Evolutionary conservation across 805 yeast genomes (phyloP).

Genomic region (Pichia nakasei): DNA sequence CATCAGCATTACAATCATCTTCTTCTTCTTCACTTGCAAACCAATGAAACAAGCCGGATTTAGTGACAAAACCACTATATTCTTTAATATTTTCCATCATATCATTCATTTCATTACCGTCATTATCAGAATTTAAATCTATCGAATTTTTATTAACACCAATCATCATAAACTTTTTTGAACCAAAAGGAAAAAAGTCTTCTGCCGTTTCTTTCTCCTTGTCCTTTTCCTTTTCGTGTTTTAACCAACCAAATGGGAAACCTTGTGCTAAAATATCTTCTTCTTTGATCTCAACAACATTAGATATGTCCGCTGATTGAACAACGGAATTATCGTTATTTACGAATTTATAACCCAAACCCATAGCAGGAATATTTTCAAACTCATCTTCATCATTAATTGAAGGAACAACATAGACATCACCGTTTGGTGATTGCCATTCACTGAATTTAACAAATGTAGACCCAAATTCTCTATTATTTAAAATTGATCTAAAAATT

Average conservation of each 20-base stretch:
- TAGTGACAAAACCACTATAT: not conserved
- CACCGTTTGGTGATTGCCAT: slow-evolving; percentile 23
- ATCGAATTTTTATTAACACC: slow-evolving; percentile 12
- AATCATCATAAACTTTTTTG: slow-evolving; percentile 19
- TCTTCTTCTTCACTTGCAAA: slow-evolving; percentile 13
- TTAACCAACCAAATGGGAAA: slow-evolving; percentile 22
- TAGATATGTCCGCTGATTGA: not conserved
- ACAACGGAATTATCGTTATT: slow-evolving; percentile 8
- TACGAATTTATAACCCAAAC: slow-evolving; percentile 11
- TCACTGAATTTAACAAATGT: slow-evolving; percentile 14
- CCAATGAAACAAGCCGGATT: slow-evolving; percentile 2
- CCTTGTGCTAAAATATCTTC: slow-evolving; percentile 21
- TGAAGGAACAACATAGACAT: slow-evolving; percentile 19
- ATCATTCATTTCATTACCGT: not conserved
- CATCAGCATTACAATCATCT: slow-evolving; percentile 12
- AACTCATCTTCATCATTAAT: not conserved
- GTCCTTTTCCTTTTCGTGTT: slow-evolving; percentile 12
- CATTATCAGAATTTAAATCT: not conserved
- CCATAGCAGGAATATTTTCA: not conserved
- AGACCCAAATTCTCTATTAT: slow-evolving; percentile 13
- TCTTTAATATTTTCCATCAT: not conserved
- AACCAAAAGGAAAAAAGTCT: slow-evolving; percentile 20
- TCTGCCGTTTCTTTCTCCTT: too few species aligned
- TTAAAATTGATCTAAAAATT: slow-evolving; percentile 15
- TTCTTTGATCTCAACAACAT: slow-evolving; percentile 16